Percentiles rank a stretch among this genome's conserved stretches.
Evolutionary conservation across 768 basidiomycete genomes (phyloP).

Genomic region (Stropharia rugosoannulata): DNA sequence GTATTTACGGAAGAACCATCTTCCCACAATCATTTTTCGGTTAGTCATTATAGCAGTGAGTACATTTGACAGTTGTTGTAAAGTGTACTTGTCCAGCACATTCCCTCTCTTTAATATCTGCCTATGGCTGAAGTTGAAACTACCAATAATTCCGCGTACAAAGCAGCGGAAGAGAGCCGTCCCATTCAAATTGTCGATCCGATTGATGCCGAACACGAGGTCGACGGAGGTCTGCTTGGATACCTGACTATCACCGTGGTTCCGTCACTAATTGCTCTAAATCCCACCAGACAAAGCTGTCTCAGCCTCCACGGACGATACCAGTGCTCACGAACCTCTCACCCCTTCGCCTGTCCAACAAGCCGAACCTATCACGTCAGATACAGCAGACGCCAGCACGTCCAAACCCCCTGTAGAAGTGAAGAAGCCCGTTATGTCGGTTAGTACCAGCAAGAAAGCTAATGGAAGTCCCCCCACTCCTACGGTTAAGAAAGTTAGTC

Average conservation of each 20-base stretch:
- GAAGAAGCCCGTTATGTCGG: conserved; percentile 35
- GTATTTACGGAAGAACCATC: conserved; percentile 11
- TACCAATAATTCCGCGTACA: conserved; percentile 10
- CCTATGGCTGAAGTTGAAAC: conserved; percentile 28
- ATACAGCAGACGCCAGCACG: background rate
- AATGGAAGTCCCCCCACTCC: conserved; percentile 50
- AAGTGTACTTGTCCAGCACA: conserved; percentile 6
- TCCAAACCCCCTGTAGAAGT: conserved; percentile 23
- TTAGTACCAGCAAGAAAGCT: conserved; percentile 44
- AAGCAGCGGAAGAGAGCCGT: conserved; percentile 7
- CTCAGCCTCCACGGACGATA: background rate
- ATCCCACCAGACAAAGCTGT: background rate
- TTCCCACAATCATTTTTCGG: conserved; percentile 28
- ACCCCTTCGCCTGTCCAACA: background rate
- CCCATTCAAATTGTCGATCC: conserved; percentile 12
- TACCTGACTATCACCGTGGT: conserved; percentile 5
- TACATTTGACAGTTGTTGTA: background rate
- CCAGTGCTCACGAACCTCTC: background rate
- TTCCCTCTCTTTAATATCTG: conserved; percentile 11
- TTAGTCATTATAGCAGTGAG: conserved; percentile 7
- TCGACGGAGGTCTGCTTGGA: conserved; percentile 21
- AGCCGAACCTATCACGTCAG: background rate
- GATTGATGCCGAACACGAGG: conserved; percentile 23
- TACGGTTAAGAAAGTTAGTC: conserved; percentile 65
- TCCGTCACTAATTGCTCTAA: background rate